Evolutionary conservation across 768 basidiomycete species (phyloP).

Genomic region (Termitomyces sp.): DNA sequence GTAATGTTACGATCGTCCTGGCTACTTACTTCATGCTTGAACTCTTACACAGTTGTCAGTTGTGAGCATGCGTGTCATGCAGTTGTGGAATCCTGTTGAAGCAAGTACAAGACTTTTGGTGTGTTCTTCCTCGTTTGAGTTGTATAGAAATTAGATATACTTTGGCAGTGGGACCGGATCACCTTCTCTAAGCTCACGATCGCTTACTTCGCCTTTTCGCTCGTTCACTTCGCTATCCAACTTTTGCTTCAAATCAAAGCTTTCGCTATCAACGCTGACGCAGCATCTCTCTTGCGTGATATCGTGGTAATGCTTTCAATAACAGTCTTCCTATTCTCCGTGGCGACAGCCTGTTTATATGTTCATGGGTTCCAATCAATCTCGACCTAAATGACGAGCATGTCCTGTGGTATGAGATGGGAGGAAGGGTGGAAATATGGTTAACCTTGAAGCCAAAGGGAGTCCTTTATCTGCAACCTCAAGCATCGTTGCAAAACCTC

Average conservation of each 20-base stretch:
- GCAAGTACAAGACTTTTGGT: conserved; percentile 44
- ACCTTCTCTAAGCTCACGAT: conserved; percentile 63
- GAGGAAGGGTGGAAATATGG: conserved; percentile 10
- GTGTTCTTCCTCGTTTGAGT: conserved; percentile 16
- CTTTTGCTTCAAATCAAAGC: conserved; percentile 64
- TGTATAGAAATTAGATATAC: background rate
- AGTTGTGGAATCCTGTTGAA: conserved; percentile 30
- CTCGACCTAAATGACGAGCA: conserved; percentile 27
- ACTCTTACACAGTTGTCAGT: background rate
- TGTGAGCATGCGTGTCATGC: conserved; percentile 19
- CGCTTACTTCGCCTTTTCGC: conserved; percentile 62
- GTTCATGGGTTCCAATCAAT: conserved; percentile 45
- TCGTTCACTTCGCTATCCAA: conserved; percentile 63
- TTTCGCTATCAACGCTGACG: conserved; percentile 57
- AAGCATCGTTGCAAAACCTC: background rate
- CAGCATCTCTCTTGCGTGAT: conserved; percentile 45
- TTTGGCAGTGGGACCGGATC: conserved; percentile 59
- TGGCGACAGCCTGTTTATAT: conserved; percentile 48
- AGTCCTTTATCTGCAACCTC: background rate
- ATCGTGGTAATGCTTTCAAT: conserved; percentile 43
- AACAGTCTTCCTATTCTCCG: conserved; percentile 48
- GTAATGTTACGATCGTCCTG: background rate
- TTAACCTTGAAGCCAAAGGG: background rate
- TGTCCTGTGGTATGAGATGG: conserved; percentile 54
- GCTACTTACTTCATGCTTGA: background rate